Conservation (phyloP, 2,329 filamentous ascomycete species). For the Fusarium tjaetaba region DNA sequence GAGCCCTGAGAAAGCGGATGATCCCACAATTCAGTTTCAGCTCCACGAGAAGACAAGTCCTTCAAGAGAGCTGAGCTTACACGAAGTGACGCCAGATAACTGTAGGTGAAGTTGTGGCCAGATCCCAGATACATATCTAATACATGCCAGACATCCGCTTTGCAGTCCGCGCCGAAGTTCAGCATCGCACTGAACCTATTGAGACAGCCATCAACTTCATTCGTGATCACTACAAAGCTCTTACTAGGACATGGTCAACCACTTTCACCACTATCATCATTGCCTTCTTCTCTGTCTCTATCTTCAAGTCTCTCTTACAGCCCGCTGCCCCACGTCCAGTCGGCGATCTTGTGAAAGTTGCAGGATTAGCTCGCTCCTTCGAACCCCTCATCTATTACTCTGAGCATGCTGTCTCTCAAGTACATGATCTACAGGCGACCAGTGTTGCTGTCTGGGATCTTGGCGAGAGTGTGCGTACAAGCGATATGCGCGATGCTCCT, state of each 20-base stretch:
- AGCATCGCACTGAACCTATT: conserved; percentile 86
- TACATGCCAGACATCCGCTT: conserved; percentile 79
- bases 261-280: conserved; percentile 70
- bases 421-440: conserved; percentile 88
- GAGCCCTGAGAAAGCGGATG: conserved; percentile 59
- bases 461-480: conserved; percentile 86
- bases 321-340: conserved; percentile 64
- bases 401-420: conserved; percentile 86
- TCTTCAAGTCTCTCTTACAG: conserved; percentile 73
- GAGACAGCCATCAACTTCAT: conserved; percentile 75
- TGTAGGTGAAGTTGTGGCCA: conserved; percentile 54
- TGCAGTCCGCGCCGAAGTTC: conserved; percentile 85
- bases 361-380: conserved; percentile 87
- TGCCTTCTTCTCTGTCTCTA: conserved; percentile 70
- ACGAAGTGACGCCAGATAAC: conserved; percentile 55
- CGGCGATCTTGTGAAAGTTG: conserved; percentile 86
- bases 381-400: conserved; percentile 96
- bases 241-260: conserved; percentile 77
- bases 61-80: conserved; percentile 22
- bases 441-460: conserved; percentile 95
- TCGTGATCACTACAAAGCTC: conserved; percentile 65
- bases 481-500: conserved; percentile 89
- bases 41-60: conserved; percentile 42
- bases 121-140: conserved; percentile 2
- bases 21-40: conserved; percentile 52